Percentiles rank a stretch among this genome's conserved stretches.
Conservation (phyloP, 2,329 filamentous ascomycete genomes). For the Alternaria ventricosa region DNA sequence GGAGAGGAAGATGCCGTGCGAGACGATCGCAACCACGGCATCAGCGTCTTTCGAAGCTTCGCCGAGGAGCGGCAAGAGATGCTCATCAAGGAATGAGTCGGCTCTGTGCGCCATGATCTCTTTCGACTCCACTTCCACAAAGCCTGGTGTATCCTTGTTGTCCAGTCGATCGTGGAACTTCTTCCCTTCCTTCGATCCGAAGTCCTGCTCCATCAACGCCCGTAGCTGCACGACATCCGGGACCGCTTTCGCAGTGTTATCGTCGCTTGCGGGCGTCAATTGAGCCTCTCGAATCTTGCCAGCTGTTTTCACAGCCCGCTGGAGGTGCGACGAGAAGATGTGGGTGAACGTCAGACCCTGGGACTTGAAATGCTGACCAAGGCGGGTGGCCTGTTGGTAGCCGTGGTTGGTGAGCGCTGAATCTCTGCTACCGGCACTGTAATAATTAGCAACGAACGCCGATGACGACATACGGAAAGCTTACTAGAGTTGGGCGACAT, state of each 20-base stretch:
- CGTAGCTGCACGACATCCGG: conserved; percentile 34
- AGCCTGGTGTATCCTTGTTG: conserved; percentile 52
- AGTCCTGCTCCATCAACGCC: conserved; percentile 73
- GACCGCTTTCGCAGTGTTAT: conserved; percentile 5
- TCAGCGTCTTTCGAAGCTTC: conserved; percentile 34
- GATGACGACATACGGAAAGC: conserved; percentile 13
- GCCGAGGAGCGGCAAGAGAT: conserved; percentile 66
- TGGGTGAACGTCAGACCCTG: conserved; percentile 70
- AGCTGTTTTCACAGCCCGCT: conserved; percentile 75
- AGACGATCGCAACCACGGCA: conserved; percentile 69
- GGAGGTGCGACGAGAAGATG: conserved; percentile 79
- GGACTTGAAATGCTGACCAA: conserved; percentile 71
- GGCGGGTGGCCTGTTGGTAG: conserved; percentile 74
- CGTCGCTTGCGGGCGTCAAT: conserved; percentile 6
- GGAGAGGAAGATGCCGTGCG: conserved; percentile 82
- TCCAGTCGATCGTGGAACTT: conserved; percentile 55
- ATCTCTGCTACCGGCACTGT: conserved; percentile 79
- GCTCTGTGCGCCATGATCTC: conserved; percentile 70
- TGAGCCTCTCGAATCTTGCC: conserved; percentile 68
- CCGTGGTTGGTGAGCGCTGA: conserved; percentile 83
- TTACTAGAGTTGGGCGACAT: conserved; percentile 79
- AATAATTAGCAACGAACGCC: conserved; percentile 29
- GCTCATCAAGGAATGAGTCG: conserved; percentile 68
- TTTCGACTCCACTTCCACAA: conserved; percentile 69
- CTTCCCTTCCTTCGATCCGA: conserved; percentile 73